Conservation (phyloP, 257 asterid genomes). For the Gentiana macrophylla region DNA sequence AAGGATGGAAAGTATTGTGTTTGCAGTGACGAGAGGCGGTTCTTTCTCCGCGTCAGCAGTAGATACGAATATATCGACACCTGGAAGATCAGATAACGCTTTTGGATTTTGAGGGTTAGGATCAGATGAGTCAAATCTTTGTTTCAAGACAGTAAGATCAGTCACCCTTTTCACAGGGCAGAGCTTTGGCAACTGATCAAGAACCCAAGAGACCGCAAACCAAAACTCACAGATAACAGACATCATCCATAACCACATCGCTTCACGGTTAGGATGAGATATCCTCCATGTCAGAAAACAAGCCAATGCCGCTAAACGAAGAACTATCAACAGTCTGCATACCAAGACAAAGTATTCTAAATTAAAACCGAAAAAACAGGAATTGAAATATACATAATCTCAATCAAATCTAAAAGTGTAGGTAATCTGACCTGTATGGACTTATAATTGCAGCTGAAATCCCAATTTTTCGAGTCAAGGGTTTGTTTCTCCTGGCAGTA, state of each 20-base stretch:
- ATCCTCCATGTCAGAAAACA: slow-evolving; percentile 83
- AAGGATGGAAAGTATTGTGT: slow-evolving; percentile 76
- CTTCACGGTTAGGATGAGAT: slow-evolving; percentile 75
- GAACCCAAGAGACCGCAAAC: slow-evolving; percentile 92
- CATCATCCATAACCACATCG: slow-evolving; percentile 89
- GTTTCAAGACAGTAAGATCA: slow-evolving; percentile 59
- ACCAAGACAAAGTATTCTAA: background rate
- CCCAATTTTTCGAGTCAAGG: slow-evolving; percentile 70
- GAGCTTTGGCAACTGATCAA: slow-evolving; percentile 83
- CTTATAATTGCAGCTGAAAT: slow-evolving; percentile 81
- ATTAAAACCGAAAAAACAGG: too few species aligned
- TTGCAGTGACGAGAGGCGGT: slow-evolving; percentile 87
- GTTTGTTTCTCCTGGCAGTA: slow-evolving; percentile 62
- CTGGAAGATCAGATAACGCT: slow-evolving; percentile 74
- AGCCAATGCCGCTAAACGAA: slow-evolving; percentile 65
- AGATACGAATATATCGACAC: slow-evolving; percentile 79
- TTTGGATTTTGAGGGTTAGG: slow-evolving; percentile 68
- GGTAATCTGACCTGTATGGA: slow-evolving; percentile 58
- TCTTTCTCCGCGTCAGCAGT: slow-evolving; percentile 85
- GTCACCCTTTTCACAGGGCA: slow-evolving; percentile 80
- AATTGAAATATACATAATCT: background rate
- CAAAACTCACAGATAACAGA: slow-evolving; percentile 84
- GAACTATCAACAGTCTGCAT: slow-evolving; percentile 59
- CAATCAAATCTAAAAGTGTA: background rate
- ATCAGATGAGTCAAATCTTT: slow-evolving; percentile 65